Evolutionary conservation across 805 yeast genomes (phyloP).

Genomic region (Ogataea trehaloabstinens): DNA sequence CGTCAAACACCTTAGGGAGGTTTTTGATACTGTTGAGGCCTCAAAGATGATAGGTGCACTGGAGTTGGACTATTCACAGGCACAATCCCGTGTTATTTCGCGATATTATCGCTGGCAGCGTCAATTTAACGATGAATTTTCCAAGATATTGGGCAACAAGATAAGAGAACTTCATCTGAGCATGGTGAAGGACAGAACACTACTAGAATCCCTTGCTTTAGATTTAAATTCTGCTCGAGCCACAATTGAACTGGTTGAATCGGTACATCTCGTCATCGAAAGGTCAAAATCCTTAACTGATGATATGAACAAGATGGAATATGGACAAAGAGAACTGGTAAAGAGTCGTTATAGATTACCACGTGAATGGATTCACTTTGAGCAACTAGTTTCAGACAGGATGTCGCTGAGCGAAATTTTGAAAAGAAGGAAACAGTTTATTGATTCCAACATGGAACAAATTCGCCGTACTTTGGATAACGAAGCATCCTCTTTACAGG

Average conservation of each 20-base stretch:
- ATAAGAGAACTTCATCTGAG: constrained; percentile 32
- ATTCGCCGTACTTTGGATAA: constrained; percentile 40
- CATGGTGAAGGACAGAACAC: constrained; percentile 33
- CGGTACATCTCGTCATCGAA: constrained; percentile 34
- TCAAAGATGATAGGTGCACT: constrained; percentile 39
- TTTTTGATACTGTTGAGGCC: constrained; percentile 52
- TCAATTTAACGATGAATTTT: constrained; percentile 40
- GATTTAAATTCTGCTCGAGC: constrained; percentile 39
- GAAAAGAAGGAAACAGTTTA: constrained; percentile 24
- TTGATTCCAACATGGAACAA: constrained; percentile 39
- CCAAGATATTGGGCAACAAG: constrained; percentile 33
- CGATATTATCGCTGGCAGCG: constrained; percentile 62
- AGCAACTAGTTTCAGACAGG: constrained; percentile 57
- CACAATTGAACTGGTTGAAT: constrained; percentile 37
- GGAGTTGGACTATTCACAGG: constrained; percentile 46
- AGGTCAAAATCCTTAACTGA: constrained; percentile 22
- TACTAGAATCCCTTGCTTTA: constrained; percentile 35
- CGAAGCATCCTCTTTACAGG: constrained; percentile 38
- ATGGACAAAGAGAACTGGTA: constrained; percentile 29
- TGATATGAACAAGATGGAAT: constrained; percentile 20
- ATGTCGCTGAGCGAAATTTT: constrained; percentile 40
- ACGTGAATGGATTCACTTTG: constrained; percentile 55
- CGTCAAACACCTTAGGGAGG: constrained; percentile 39
- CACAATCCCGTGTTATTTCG: constrained; percentile 45
- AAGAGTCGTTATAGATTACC: constrained; percentile 49